Base-by-base conservation (phyloP, 2,329 filamentous ascomycete genomes). In the Epichloe coenophiala region DNA sequence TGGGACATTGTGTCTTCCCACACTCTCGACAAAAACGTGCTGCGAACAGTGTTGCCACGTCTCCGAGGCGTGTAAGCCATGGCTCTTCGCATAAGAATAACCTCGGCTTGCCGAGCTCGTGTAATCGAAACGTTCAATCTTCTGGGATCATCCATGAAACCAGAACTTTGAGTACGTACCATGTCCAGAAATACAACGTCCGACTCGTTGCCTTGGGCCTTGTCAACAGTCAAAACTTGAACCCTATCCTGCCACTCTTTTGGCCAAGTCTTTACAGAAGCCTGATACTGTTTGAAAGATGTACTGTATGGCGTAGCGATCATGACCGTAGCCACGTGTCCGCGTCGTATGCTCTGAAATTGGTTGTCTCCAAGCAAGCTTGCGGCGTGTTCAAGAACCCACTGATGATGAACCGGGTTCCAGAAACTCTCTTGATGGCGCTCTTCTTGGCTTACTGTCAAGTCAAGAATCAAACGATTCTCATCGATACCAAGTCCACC, bases 111-210 rank as follows among this genome's bases (percentile, higher is more conserved):
- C 3, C 68, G 59, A 0, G 71, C 70, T 3, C 72, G 62, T 0
- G 71, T 74, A 7, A 74, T 61, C 0, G 70, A 70, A 0, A 75
- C 72, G 15, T 72, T 73, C 2, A 75, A 63, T 0, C 71, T 61
- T 38, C 71, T 68, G 0, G 66, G 60, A 15, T 74, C 66, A 21
- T 74, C 65, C 57, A 73, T 67, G 47, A 74, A 73, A 0, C 61
- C 63, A 0, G 68, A 66, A 0, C 59, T 59, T 0, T 57, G 59
- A 0, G 67, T 67, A n/a, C 68, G 61, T 2, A 74, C 71, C 54
- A 74, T 63, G 58, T 75, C 72, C 0, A 75, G 60, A 36, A 73
- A 68, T 0, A 75, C 70, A 5, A 73, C 61, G 40, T 75, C 72
- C 0, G 72, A 71, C 51, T 75, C 69, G 13, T 72, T 70, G 0